Evolutionary conservation across 2,329 filamentous ascomycete species (phyloP).

Genomic region (Colletotrichum higginsianum): DNA sequence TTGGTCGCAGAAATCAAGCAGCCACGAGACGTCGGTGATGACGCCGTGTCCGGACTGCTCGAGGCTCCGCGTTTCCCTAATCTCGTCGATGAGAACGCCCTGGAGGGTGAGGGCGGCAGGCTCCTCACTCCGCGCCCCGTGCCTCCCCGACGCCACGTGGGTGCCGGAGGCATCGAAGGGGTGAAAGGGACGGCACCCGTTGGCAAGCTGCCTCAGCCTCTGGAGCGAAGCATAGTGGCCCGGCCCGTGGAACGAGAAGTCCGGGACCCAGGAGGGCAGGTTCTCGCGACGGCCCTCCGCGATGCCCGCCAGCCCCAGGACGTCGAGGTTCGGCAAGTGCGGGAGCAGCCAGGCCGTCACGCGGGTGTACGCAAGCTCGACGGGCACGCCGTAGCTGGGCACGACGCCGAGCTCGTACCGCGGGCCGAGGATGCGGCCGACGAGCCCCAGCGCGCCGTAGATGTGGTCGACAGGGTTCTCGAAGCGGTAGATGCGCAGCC

Average conservation of each 20-base stretch:
- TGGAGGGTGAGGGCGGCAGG: neutral
- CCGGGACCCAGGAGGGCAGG: slow-evolving; percentile 33
- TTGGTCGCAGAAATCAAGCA: slow-evolving; percentile 6
- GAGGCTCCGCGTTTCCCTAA: neutral
- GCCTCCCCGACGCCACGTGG: neutral
- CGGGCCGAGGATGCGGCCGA: slow-evolving; percentile 20
- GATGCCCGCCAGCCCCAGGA: slow-evolving; percentile 22
- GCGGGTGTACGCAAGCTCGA: slow-evolving; percentile 21
- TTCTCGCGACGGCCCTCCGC: neutral
- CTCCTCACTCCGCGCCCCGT: neutral
- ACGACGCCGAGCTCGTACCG: neutral
- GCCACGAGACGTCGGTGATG: slow-evolving; percentile 19
- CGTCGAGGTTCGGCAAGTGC: slow-evolving; percentile 28
- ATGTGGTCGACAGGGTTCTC: slow-evolving; percentile 16
- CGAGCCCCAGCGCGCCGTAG: slow-evolving; percentile 24
- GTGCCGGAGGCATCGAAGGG: slow-evolving; percentile 18
- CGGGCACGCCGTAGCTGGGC: slow-evolving; percentile 5
- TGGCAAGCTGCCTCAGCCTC: slow-evolving; percentile 4
- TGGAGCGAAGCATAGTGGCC: slow-evolving; percentile 14
- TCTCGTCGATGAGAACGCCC: neutral
- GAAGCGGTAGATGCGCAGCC: slow-evolving; percentile 24
- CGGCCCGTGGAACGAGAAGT: slow-evolving; percentile 19
- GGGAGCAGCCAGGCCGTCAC: slow-evolving; percentile 16
- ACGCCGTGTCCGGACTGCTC: slow-evolving; percentile 1
- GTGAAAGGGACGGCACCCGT: neutral